Conservation (phyloP, 2,329 filamentous ascomycete genomes). For the Hypoxylon sp. region DNA sequence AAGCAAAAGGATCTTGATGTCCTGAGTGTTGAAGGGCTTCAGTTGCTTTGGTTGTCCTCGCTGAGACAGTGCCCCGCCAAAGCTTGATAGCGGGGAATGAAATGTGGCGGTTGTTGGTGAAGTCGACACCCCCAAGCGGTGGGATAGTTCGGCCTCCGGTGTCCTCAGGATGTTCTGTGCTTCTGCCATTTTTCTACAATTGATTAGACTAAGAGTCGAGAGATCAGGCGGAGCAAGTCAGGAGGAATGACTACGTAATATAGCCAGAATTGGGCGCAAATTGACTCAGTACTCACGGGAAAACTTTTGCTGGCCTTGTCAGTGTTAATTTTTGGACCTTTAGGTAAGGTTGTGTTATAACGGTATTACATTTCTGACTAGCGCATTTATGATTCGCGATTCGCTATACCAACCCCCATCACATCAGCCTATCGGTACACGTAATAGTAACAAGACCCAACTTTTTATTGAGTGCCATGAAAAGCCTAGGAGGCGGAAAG, state of each 20-base stretch:
- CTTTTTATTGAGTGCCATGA: constrained; percentile 19
- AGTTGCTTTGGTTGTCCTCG: constrained; percentile 75
- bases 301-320: constrained; percentile 31
- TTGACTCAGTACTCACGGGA: constrained; percentile 38
- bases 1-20: constrained; percentile 94
- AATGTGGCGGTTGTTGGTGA: constrained; percentile 79
- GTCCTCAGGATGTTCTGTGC: constrained; percentile 63
- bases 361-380: constrained; percentile 23
- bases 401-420: constrained; percentile 26
- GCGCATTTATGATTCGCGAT: constrained; percentile 23
- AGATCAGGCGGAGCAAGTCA: constrained; percentile 1
- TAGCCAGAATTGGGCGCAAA: constrained; percentile 11
- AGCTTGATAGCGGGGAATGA: constrained; percentile 77
- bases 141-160: constrained; percentile 58
- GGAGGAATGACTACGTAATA: constrained; percentile 31
- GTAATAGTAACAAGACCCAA: constrained; percentile 29
- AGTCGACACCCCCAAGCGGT: constrained; percentile 76
- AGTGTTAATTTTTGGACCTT: background rate
- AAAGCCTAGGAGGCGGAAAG: background rate
- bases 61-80: constrained; percentile 61
- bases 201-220: constrained; percentile 7
- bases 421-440: constrained; percentile 34
- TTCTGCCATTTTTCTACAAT: constrained; percentile 55
- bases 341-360: constrained; percentile 22
- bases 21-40: constrained; percentile 94